Base-by-base conservation (phyloP, 2,329 filamentous ascomycete species). In the Colletotrichum orchidophilum region DNA sequence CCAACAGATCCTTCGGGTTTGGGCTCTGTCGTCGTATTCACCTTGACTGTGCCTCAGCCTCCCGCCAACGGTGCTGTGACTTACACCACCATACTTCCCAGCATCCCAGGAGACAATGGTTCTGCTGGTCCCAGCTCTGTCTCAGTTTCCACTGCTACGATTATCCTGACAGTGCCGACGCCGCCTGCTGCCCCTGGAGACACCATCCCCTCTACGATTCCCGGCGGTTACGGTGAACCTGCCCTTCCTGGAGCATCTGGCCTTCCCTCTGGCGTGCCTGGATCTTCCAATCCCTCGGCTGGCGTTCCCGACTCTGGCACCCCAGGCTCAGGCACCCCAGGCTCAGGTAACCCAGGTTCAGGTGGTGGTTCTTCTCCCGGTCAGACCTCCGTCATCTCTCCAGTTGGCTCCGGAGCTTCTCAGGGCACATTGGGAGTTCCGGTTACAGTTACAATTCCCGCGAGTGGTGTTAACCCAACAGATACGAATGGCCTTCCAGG, bases 1-100 rank as follows among this genome's bases (percentile, higher is more conserved):
- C 75, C 78, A 15, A 77, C 78, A 3, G 66, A 78, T 13, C 73
- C 76, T 13, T 73, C 75, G 12, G 46, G 52, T 11, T 31, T 49
- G 39, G 39, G 18, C 31, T 29, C 70, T 9, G 59, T 74, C 58
- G 73, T 82, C 33, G 73, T 82, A 26, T 65, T 73, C 18, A 75
- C 73, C 15, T 63, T 72, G 18, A 69, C 70, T 21, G 15, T 71
- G 27, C 61, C 72, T 49, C 57, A 50, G 21, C 42, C 59, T 5
- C 46, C 60, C 3, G 35, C 24, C 24, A 26, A 8, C 2, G 46
- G 31, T 3, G 24, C 57, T 27, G 24, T 39, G 3, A 64, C 63
- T 7, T 62, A 62, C 46, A 57, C 55, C 9, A 46, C 64, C 4
- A 18, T 26, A 3, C 42, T 55, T 53, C 52, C 33, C 21, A 49